Base-by-base conservation (phyloP, 1,284 basidiomycete genomes). In the Melanopsichium pennsylvanicum region DNA sequence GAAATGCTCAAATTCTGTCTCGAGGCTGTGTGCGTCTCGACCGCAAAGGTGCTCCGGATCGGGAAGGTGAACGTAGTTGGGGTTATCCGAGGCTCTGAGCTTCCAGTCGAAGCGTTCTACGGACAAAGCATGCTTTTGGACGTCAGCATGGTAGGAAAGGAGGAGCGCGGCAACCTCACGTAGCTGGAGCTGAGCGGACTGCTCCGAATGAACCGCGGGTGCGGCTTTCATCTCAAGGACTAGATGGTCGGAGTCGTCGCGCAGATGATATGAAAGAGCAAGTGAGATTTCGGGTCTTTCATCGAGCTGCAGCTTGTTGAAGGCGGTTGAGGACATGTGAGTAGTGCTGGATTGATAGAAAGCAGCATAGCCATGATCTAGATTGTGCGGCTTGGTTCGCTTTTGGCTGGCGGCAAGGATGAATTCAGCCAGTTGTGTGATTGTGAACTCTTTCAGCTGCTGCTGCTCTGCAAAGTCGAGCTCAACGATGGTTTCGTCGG, bases 1-100 rank as follows among this genome's bases (percentile, higher is more conserved):
- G 44, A 61, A 72, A 40, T 74, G 59, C 34, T 71, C 59, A 29
- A 76, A 74, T 42, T 79, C 78, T 32, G 45, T 51, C 18, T 63
- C 62, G 8, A 74, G 58, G 0, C 75, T 69, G 35, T 62, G 64
- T 3, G 70, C 37, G 22, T 70, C 29, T 41, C 66, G 40, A 2
- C 39, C 47, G 1, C 44, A 29, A 11, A 70, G 47, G 32, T 64
- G 43, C 4, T 55, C 42, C 11, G 67, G 61, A 22, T 51, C 61
- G 7, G 67, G 57, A 4, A 70, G 61, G 36, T 70, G 52, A 5
- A 32, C 32, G 32, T 54, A 70, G 3, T 56, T 42, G 15, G 56
- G 52, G 22, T 74, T 74, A 46, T 75, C 74, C 10, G 61, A 50
- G 2, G 71, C 71, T 22, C 62, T 34, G 11, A 74, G 63, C 32